Evolutionary conservation across 2,329 filamentous ascomycete species (phyloP).

Genomic region (Pseudogymnoascus sp.): DNA sequence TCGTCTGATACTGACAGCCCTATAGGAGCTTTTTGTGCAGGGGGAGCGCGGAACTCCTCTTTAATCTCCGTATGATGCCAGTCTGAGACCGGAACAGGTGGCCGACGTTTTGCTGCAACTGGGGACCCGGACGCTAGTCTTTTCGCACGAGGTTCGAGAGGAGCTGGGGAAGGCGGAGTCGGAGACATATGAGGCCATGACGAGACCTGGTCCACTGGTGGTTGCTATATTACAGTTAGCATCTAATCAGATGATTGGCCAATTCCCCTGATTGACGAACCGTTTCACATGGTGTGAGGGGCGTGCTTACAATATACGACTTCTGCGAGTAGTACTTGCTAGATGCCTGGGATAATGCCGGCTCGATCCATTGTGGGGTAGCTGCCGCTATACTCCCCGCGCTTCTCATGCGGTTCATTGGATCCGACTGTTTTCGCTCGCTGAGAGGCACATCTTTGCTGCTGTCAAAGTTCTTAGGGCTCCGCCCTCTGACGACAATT

Average conservation of each 20-base stretch:
- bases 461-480: conserved; percentile 88
- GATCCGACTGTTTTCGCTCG: conserved; percentile 23
- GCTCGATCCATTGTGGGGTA: conserved; percentile 21
- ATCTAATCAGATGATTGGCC: not conserved
- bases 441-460: conserved; percentile 70
- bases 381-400: conserved; percentile 13
- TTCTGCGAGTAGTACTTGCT: conserved; percentile 24
- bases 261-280: not conserved
- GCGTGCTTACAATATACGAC: conserved; percentile 20
- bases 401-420: conserved; percentile 18
- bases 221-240: conserved; percentile 13
- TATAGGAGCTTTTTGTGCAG: conserved; percentile 31
- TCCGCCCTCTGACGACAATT: conserved; percentile 90
- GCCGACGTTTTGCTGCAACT: conserved; percentile 2
- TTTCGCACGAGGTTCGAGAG: not conserved
- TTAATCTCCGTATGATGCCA: conserved; percentile 6
- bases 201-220: conserved; percentile 18
- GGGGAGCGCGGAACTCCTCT: conserved; percentile 9
- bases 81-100: not conserved
- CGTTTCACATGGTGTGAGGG: not conserved
- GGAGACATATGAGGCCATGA: conserved; percentile 13
- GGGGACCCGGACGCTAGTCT: not conserved
- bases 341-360: conserved; percentile 17
- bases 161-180: conserved; percentile 19
- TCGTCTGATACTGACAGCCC: conserved; percentile 52